Percentiles rank a stretch among this genome's conserved stretches.
These are phyloP conservation scores for Cryptomeria japonica DNA, from an alignment of 75 land plant species.

Conservation along the genomic window DNA sequence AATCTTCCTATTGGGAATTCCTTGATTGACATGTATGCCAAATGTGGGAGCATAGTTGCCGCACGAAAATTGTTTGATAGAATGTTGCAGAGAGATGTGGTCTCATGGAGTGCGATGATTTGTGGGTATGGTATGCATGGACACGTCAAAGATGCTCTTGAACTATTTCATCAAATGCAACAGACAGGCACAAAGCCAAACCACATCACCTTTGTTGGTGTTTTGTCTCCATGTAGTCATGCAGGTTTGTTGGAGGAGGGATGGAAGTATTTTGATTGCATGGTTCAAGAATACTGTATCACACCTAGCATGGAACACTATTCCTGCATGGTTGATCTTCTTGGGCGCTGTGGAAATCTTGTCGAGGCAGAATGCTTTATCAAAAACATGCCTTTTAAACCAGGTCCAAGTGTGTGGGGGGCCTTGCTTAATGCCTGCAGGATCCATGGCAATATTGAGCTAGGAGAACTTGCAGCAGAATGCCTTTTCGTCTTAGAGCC, in stretches of 20 bases:
- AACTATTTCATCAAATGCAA: slow-evolving; percentile 3
- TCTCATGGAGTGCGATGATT: slow-evolving; percentile 15
- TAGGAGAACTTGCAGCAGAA: slow-evolving; percentile 11
- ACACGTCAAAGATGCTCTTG: background rate
- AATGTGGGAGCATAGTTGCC: slow-evolving; percentile 5
- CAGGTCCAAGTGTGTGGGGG: slow-evolving; percentile 10
- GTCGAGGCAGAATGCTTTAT: slow-evolving; percentile 12
- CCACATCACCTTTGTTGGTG: slow-evolving; percentile 5
- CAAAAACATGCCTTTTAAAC: slow-evolving; percentile 5
- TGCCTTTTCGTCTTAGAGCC: background rate
- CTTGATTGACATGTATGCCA: slow-evolving; percentile 15
- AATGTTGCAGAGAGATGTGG: slow-evolving; percentile 4
- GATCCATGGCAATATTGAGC: slow-evolving; percentile 8
- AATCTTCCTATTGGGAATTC: background rate
- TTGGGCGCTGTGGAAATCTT: slow-evolving; percentile 5
- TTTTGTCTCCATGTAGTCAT: slow-evolving; percentile 14
- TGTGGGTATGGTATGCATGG: slow-evolving; percentile 11
- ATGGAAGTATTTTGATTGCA: background rate
- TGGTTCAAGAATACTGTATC: slow-evolving; percentile 5
- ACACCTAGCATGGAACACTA: slow-evolving; percentile 12
- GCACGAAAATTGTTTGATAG: background rate
- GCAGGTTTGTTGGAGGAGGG: slow-evolving; percentile 10
- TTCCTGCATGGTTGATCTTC: slow-evolving; percentile 16
- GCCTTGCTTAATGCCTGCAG: slow-evolving; percentile 12
- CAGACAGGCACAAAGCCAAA: background rate